Base-by-base conservation (phyloP, 176 grass and related monocot genomes). In the Echinochloa phyllopogon region DNA sequence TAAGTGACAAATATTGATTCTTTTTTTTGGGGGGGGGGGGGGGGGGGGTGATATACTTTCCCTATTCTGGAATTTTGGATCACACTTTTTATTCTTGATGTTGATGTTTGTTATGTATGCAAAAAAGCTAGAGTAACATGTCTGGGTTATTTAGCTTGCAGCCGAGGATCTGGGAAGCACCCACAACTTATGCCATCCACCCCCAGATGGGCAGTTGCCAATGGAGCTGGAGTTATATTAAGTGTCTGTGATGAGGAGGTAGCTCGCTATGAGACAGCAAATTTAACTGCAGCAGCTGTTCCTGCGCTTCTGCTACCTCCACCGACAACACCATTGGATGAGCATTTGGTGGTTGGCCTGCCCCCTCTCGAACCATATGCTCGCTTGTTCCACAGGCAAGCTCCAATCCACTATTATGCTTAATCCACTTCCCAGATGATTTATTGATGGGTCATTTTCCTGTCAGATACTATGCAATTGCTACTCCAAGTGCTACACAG, bases 231-330 rank as follows among this genome's bases (percentile, higher is more conserved):
- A 82, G 97, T 99, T 77, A 99, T 99, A 77, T 77, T 96, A 84
- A 96, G 94, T 86, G 97, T 99, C 51, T 99, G 97, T 84, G 97
- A 99, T 78, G 97, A 96, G 84, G 97, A 96, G 87, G 94, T 99
- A 60, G 66, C 90, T 82, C 92, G 84, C 37, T 96, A 99, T 64
- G 97, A 99, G 86, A 91, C 97, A 75, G 97, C 97, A 85, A 92
- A 96, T 90, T 92, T 99, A 79, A 96, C 97, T 0, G 97, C 97
- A 3, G 97, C 97, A 70, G 97, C 97, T 82, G 97, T 99, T 84
- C 97, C 97, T 72, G 97, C 97, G 61, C 94, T 99, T 73, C 56
- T 99, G 72, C 90, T 99, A 76, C 97, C 97, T 75, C 97, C 97
- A 62, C 94, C 97, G 0, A 96, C 91, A 78, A 99, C 94, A 84